phyloP scores from a whole-genome alignment of 768 basidiomycete species.

The Hortiboletus campestris region DNA sequence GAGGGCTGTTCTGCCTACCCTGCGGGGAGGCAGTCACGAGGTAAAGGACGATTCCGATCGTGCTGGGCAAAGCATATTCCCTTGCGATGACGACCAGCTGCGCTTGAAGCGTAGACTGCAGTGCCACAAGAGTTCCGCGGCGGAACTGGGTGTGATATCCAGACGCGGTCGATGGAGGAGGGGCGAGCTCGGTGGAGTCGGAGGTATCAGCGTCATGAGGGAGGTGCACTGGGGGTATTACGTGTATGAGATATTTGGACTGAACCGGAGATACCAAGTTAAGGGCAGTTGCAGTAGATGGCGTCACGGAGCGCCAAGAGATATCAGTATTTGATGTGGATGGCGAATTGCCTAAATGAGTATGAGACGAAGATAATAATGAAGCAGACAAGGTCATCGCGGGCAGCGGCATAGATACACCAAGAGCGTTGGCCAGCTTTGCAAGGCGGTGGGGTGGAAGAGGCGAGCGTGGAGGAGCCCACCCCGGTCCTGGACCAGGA shows the following conservation, averaged over 20 bases:
- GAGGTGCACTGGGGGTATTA: conserved; percentile 74
- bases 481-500: conserved; percentile 25
- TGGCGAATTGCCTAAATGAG: conserved; percentile 15
- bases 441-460: conserved; percentile 75
- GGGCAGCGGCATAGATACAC: conserved; percentile 73
- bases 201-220: conserved; percentile 56
- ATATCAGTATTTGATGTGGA: conserved; percentile 30
- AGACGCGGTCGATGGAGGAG: conserved; percentile 56
- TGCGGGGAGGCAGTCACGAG: conserved; percentile 49
- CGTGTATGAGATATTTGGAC: conserved; percentile 76
- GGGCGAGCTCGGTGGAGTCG: conserved; percentile 45
- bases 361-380: conserved; percentile 8
- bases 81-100: conserved; percentile 87
- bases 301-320: conserved; percentile 50
- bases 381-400: conserved; percentile 32
- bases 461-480: conserved; percentile 70
- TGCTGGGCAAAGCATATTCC: conserved; percentile 91
- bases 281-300: conserved; percentile 41
- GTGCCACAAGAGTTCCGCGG: conserved; percentile 82
- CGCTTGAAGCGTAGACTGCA: conserved; percentile 78
- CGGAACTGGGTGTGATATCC: conserved; percentile 80
- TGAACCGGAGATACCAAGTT: conserved; percentile 39
- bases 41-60: conserved; percentile 79
- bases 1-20: conserved; percentile 11
- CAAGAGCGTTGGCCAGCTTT: conserved; percentile 82